These are phyloP conservation scores for Ascocoryne sarcoides DNA, from an alignment of 2,329 filamentous ascomycete species.

Conservation along the genomic window DNA sequence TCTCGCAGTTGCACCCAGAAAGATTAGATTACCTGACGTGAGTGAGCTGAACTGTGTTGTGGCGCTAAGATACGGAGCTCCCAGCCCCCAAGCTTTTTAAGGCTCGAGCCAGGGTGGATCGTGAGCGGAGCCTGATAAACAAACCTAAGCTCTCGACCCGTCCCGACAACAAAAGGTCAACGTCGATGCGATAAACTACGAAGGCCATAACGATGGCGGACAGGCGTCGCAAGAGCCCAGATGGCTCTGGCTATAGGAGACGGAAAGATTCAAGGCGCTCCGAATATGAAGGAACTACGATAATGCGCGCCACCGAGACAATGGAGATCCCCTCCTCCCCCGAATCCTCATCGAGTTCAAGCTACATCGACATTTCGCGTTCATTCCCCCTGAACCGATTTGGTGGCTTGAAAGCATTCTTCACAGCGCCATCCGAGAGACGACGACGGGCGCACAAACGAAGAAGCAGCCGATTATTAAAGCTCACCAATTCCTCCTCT, in stretches of 20 bases:
- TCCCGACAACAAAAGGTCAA: no score
- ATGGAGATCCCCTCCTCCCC: no score
- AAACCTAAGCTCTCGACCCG: slow-evolving; percentile 1
- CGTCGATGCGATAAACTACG: slow-evolving; percentile 4
- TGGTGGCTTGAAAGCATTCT: slow-evolving; percentile 52
- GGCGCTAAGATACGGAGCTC: no score
- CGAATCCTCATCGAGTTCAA: slow-evolving; percentile 15
- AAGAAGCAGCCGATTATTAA: slow-evolving; percentile 43
- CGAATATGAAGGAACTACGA: slow-evolving; percentile 14
- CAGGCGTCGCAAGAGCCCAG: slow-evolving; percentile 18
- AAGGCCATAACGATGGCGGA: slow-evolving; percentile 23
- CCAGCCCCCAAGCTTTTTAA: no score
- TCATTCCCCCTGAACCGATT: slow-evolving; percentile 39
- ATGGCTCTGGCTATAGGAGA: no score
- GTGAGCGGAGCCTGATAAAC: no score
- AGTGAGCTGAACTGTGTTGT: no score
- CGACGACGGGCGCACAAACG: slow-evolving; percentile 35
- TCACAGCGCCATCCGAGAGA: slow-evolving; percentile 49
- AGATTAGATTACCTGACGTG: no score
- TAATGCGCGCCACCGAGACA: no score
- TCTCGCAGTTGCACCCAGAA: no score
- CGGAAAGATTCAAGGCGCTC: slow-evolving; percentile 7
- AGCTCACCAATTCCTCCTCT: slow-evolving; percentile 52
- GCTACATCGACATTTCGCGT: slow-evolving; percentile 56
- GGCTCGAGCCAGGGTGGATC: no score